Evolutionary conservation across 768 basidiomycete species (phyloP), one percentile per base, ranked within the genome.

Genomic region (Leccinum disarticulatum): DNA sequence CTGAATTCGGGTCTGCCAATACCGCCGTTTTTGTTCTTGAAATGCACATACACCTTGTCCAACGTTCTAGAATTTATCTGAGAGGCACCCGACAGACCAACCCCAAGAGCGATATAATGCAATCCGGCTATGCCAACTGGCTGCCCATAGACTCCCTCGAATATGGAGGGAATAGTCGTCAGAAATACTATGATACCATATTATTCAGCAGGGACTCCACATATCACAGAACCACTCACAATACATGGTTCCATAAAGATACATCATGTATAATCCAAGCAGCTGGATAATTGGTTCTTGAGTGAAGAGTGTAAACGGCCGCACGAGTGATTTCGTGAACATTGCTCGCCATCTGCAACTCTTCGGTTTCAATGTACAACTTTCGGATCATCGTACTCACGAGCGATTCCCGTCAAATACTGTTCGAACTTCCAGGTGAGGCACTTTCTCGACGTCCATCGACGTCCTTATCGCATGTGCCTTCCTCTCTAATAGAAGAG

Each of bases 101-200:
- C 19, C 0, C 89, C 90, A 6, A 92, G 78, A 0, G 90, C 81
- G 58, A 92, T 76, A 63, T 91, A 94, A 65, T 91, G 78, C 31
- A 91, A 70, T 0, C 88, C 87, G 0, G 83, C 78, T 52, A 87
- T 84, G 5, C 88, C 87, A 10, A 80, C 70, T 0, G 68, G 60
- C 68, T 89, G 73, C 38, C 79, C 71, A 65, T 92, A 93, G 1
- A 79, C 69, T 4, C 74, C 72, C 54, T 76, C 70, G 63, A 85
- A 90, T 48, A 88, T 87, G 0, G 71, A 62, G 0, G 88, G 84
- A 30, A 90, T 81, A 0, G 82, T 87, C 1, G 87, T 87, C 33
- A 90, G 72, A 67, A 87, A 86, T 25, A 90, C 88, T 90, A 57
- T 4, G n/a, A 17, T 19, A 13, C 19, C n/a, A 46, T 36, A 57